Conservation (phyloP, 768 basidiomycete species). For the Leccinellum rugosiceps region DNA sequence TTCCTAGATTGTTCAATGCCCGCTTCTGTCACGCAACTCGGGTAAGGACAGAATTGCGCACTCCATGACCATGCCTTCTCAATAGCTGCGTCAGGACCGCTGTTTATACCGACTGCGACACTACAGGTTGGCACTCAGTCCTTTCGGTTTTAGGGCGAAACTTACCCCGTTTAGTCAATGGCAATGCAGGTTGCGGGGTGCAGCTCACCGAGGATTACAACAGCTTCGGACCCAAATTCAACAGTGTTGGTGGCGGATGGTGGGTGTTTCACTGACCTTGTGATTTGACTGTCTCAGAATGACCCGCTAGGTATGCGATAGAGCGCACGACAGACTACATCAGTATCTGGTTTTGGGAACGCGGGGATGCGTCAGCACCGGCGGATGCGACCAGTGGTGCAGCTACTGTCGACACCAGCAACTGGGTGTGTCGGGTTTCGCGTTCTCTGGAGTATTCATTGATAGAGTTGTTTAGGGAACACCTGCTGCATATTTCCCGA, state of each 20-base stretch:
- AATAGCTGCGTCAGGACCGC: constrained; percentile 13
- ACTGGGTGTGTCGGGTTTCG: constrained; percentile 18
- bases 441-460: background rate
- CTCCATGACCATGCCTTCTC: background rate
- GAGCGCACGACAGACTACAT: constrained; percentile 35
- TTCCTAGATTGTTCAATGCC: constrained; percentile 29
- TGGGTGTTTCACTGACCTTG: constrained; percentile 6
- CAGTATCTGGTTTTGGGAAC: constrained; percentile 42
- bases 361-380: constrained; percentile 31
- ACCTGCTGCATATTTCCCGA: constrained; percentile 36
- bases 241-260: constrained; percentile 40
- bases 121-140: constrained; percentile 9
- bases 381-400: constrained; percentile 28
- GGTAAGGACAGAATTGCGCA: constrained; percentile 12
- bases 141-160: background rate
- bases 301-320: constrained; percentile 35
- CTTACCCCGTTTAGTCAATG: constrained; percentile 20
- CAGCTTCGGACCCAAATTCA: constrained; percentile 31
- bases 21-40: constrained; percentile 19
- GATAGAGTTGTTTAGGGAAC: constrained; percentile 20
- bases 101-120: constrained; percentile 23
- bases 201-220: constrained; percentile 17
- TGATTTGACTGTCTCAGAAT: background rate
- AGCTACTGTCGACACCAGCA: constrained; percentile 15
- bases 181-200: constrained; percentile 40